phyloP scores from a whole-genome alignment of 768 basidiomycete species.

The Lactarius deliciosus region DNA sequence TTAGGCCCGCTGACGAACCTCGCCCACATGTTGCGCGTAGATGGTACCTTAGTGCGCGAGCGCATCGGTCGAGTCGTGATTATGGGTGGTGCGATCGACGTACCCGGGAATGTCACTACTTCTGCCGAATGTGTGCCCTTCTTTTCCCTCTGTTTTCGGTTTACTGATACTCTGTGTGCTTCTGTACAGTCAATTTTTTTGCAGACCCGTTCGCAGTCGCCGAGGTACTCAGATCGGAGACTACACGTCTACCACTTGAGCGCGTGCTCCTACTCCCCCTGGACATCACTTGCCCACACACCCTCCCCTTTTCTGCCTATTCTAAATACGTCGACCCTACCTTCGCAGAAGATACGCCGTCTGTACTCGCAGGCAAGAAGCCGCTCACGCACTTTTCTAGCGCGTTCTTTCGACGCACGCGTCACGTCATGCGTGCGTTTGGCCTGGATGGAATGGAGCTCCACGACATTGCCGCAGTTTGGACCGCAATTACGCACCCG shows the following conservation, averaged over 20 bases:
- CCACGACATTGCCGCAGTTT: slow-evolving; percentile 87
- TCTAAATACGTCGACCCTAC: slow-evolving; percentile 55
- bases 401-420: slow-evolving; percentile 69
- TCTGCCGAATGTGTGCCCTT: slow-evolving; percentile 73
- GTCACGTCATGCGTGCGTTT: slow-evolving; percentile 74
- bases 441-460: slow-evolving; percentile 87
- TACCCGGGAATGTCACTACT: slow-evolving; percentile 83
- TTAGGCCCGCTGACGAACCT: slow-evolving; percentile 82
- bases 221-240: slow-evolving; percentile 53
- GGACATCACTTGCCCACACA: slow-evolving; percentile 80
- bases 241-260: slow-evolving; percentile 55
- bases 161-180: slow-evolving; percentile 1
- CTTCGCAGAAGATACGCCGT: slow-evolving; percentile 56
- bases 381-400: slow-evolving; percentile 77
- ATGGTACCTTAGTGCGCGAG: slow-evolving; percentile 51
- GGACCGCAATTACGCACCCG: slow-evolving; percentile 79
- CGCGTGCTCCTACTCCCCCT: slow-evolving; percentile 71
- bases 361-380: slow-evolving; percentile 46
- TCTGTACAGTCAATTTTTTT: slow-evolving; percentile 69
- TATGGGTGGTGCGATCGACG: slow-evolving; percentile 94
- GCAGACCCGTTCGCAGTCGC: slow-evolving; percentile 86
- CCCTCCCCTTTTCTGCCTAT: slow-evolving; percentile 71
- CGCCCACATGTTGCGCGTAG: slow-evolving; percentile 57
- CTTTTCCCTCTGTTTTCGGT: neutral
- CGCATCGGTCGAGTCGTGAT: slow-evolving; percentile 74